Conservation (phyloP, 306 rosid species). For the Casuarina equisetifolia region DNA sequence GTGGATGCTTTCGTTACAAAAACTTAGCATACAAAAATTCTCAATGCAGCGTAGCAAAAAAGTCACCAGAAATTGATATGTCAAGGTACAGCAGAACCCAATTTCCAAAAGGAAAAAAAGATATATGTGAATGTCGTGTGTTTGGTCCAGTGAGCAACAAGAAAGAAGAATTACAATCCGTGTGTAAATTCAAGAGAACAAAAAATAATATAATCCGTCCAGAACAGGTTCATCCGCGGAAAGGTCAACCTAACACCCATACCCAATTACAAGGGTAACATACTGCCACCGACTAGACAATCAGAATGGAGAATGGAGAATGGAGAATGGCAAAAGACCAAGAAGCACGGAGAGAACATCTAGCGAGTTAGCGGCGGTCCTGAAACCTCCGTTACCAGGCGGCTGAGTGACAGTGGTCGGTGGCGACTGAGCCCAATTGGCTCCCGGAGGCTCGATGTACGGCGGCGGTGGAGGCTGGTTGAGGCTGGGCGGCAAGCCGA, state of each 20-base stretch:
- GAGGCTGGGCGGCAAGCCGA: conserved; percentile 81
- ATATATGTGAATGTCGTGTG: not conserved
- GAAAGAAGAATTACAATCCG: not conserved
- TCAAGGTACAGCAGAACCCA: not conserved
- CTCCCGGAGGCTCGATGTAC: conserved; percentile 55
- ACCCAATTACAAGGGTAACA: not conserved
- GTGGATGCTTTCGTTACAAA: no score
- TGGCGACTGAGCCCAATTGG: conserved; percentile 46
- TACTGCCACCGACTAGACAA: not conserved
- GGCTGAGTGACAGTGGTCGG: conserved; percentile 27
- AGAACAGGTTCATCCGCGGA: not conserved
- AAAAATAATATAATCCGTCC: not conserved
- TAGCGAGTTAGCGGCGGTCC: conserved; percentile 23
- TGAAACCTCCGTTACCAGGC: conserved; percentile 29
- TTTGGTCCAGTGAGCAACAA: not conserved
- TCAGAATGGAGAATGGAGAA: conserved; percentile 21
- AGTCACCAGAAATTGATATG: not conserved
- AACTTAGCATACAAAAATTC: no score
- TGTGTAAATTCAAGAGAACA: not conserved
- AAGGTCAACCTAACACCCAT: not conserved
- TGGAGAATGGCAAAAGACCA: conserved; percentile 14
- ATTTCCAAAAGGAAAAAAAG: not conserved
- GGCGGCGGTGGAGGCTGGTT: conserved; percentile 92
- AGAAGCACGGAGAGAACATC: conserved; percentile 22
- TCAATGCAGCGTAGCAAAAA: not conserved